phyloP scores from a whole-genome alignment of 768 basidiomycete genomes.

The Tephrocybe sp. region DNA sequence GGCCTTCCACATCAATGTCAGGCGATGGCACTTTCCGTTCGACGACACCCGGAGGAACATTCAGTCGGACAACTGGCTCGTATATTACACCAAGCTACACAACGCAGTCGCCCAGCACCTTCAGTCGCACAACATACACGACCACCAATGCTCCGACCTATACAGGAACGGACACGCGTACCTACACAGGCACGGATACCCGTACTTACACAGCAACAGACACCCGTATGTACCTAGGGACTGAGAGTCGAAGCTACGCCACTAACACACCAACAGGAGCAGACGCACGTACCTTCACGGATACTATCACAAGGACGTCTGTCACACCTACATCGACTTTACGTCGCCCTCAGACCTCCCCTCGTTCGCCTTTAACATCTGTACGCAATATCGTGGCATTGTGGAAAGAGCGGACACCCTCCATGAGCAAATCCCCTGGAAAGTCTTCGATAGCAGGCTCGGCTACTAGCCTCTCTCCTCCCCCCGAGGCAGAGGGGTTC shows the following conservation, averaged over 20 bases:
- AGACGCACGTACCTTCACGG: constrained; percentile 30
- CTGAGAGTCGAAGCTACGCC: constrained; percentile 28
- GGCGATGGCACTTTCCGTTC: constrained; percentile 27
- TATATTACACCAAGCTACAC: constrained; percentile 35
- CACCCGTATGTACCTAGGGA: constrained; percentile 30
- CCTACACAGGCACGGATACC: constrained; percentile 17
- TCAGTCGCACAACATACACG: constrained; percentile 27
- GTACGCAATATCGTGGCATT: constrained; percentile 77
- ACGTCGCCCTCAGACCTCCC: constrained; percentile 63
- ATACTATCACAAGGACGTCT: constrained; percentile 34
- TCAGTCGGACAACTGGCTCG: constrained; percentile 27
- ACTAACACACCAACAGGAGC: constrained; percentile 5
- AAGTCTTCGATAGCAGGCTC: constrained; percentile 41
- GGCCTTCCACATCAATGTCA: constrained; percentile 33
- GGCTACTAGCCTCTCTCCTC: constrained; percentile 36
- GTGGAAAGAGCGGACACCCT: constrained; percentile 79
- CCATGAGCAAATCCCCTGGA: constrained; percentile 33
- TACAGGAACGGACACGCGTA: constrained; percentile 26
- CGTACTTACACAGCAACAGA: constrained; percentile 25
- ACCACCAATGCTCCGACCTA: constrained; percentile 26
- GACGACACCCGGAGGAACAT: constrained; percentile 25
- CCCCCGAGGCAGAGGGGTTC: constrained; percentile 41
- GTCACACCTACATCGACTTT: constrained; percentile 53
- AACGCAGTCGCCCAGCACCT: constrained; percentile 37
- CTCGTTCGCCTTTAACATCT: constrained; percentile 70